Evolutionary conservation across 305 asterid genomes (phyloP).

Genomic region (Plantago rigida): DNA sequence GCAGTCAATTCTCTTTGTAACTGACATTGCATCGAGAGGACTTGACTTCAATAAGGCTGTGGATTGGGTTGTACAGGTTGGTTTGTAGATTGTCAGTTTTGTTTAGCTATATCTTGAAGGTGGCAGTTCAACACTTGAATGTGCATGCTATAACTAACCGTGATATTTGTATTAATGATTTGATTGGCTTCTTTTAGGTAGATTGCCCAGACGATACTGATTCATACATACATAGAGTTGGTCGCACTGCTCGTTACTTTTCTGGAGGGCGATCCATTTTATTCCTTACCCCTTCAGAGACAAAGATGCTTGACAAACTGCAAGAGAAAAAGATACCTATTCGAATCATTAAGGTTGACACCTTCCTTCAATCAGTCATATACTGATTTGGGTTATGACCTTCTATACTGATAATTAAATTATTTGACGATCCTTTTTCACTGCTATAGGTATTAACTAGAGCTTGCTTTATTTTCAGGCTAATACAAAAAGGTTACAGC

Average conservation of each 20-base stretch:
- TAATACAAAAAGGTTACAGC: slow-evolving; percentile 59
- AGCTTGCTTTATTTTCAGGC: slow-evolving; percentile 38
- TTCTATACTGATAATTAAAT: slow-evolving; percentile 9
- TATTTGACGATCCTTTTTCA: neutral
- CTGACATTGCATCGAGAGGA: slow-evolving; percentile 93
- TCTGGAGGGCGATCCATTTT: slow-evolving; percentile 78
- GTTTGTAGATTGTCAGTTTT: slow-evolving; percentile 16
- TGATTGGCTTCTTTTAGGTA: slow-evolving; percentile 41
- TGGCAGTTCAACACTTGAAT: neutral
- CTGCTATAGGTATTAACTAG: neutral
- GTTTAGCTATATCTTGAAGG: neutral
- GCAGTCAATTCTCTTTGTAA: slow-evolving; percentile 62
- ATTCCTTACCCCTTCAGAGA: slow-evolving; percentile 77
- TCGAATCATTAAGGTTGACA: slow-evolving; percentile 46
- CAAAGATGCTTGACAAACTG: slow-evolving; percentile 68
- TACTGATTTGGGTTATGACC: neutral
- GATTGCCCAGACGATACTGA: slow-evolving; percentile 97
- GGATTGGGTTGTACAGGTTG: slow-evolving; percentile 99
- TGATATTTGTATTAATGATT: slow-evolving; percentile 12
- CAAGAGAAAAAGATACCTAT: slow-evolving; percentile 79
- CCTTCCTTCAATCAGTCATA: slow-evolving; percentile 15
- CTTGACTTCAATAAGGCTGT: slow-evolving; percentile 85
- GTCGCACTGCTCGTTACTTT: slow-evolving; percentile 91
- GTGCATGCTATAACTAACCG: neutral
- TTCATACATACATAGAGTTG: slow-evolving; percentile 92